Evolutionary conservation across 345 rosid species (phyloP).

Genomic region (Salix purpurea): DNA sequence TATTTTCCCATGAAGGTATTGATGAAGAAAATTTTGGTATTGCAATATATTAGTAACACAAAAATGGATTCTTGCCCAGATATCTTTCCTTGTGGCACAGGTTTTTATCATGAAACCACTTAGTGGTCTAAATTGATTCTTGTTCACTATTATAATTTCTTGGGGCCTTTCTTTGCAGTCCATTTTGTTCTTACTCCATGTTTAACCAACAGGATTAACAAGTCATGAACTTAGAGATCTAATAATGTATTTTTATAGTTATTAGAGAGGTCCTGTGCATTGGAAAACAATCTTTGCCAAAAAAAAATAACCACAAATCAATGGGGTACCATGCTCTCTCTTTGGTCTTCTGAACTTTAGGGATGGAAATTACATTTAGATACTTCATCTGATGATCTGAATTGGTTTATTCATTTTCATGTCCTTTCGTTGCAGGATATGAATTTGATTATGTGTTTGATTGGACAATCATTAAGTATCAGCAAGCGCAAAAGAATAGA

Average conservation of each 20-base stretch:
- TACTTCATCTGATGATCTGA: background rate
- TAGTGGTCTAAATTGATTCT: too few species aligned
- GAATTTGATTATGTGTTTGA: constrained; percentile 83
- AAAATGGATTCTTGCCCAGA: background rate
- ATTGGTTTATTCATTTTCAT: background rate
- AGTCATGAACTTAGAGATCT: too few species aligned
- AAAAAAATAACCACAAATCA: too few species aligned
- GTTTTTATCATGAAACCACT: too few species aligned
- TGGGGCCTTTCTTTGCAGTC: too few species aligned
- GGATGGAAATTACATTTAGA: background rate
- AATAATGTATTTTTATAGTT: too few species aligned
- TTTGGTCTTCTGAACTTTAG: background rate
- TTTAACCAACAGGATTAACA: too few species aligned
- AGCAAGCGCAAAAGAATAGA: constrained; percentile 52
- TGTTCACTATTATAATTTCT: too few species aligned
- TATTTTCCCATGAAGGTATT: constrained; percentile 74
- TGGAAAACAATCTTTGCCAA: too few species aligned
- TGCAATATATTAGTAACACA: background rate
- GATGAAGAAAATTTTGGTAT: background rate
- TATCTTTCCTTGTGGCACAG: too few species aligned
- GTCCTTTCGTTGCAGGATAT: constrained; percentile 48
- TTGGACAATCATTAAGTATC: constrained; percentile 94
- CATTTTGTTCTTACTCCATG: too few species aligned
- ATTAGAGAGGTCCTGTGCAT: too few species aligned
- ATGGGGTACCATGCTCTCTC: background rate